Percentiles rank a stretch among this genome's conserved stretches.
These are phyloP conservation scores for Saturnispora sekii DNA, from an alignment of 805 yeast species.

Conservation along the genomic window DNA sequence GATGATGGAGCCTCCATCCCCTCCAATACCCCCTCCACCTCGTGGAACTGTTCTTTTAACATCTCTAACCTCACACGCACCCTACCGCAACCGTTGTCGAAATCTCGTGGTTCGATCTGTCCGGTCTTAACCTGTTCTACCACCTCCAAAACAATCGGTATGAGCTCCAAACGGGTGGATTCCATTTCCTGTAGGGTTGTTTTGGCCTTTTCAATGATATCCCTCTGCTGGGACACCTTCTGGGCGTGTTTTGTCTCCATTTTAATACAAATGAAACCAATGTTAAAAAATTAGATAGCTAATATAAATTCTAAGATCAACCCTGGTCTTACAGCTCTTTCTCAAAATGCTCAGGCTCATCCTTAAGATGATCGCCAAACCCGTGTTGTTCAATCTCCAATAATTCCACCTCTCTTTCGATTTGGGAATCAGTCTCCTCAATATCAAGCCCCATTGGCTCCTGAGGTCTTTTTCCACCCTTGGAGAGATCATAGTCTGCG, in stretches of 20 bases:
- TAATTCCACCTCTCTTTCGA: not conserved
- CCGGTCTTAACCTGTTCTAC: conserved; percentile 33
- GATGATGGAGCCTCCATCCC: conserved; percentile 22
- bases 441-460: not conserved
- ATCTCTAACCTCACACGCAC: conserved; percentile 32
- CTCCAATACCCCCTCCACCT: conserved; percentile 21
- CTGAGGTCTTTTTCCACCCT: not conserved
- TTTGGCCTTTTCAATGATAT: not conserved
- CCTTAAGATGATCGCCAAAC: conserved; percentile 14
- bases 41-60: conserved; percentile 33
- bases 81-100: conserved; percentile 36
- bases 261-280: no score
- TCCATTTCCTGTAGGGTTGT: conserved; percentile 16
- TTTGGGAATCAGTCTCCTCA: not conserved
- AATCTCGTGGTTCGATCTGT: conserved; percentile 33
- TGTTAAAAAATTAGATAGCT: no score
- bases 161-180: conserved; percentile 27
- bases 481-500: no score
- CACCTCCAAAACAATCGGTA: conserved; percentile 32
- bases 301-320: no score
- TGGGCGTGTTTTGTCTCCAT: conserved; percentile 3
- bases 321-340: not conserved
- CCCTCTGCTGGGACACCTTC: conserved; percentile 1
- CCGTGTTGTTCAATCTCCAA: conserved; percentile 12
- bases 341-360: conserved; percentile 9